Evolutionary conservation across 352 stramenopile genomes (phyloP), one percentile per base, ranked within the genome.

Genomic region (Phytopythium oedochilum): DNA sequence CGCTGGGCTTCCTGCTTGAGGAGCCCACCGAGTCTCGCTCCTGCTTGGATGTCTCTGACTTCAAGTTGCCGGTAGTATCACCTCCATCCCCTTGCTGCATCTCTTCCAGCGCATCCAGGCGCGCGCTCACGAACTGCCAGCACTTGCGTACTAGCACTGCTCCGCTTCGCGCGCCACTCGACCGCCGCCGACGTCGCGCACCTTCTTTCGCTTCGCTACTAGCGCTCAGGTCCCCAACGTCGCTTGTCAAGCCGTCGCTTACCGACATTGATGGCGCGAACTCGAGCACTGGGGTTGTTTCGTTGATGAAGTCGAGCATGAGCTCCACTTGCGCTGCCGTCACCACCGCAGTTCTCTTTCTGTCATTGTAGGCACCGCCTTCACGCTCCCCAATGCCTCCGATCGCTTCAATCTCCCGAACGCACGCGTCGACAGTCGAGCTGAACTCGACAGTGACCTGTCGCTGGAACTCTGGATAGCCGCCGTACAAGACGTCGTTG

Each of bases 401-500:
- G 26, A 85, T 38, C 3, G 58, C 61, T 44, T 88, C 73, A 20
- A 92, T 85, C 20, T 73, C 71, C 25, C 61, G 61, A 10, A 73
- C 60, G 25, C 78, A 56, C 49, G 83, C 68, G 9, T 88, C 75
- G n/a, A 92, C 51, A 7, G 63, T 71, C 3, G 59, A 61, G 15
- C 70, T 79, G 36, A 92, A 88, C 3, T 65, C 50, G 8, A 25
- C 14, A 20, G 87, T 55, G 9, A 92, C 72, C 32, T 84, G 67
- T 2, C 74, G 57, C 4, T 63, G 50, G 57, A 94, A 94, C 9
- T 36, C 50, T 11, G 68, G 61, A 20, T 88, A 68, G 0, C 81
- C 83, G 28, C 76, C 80, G 46, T 95, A 96, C 1, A 97, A 61
- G 4, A 86, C 76, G 52, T 96, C 83, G 51, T 96, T 97, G n/a